Percentiles rank a stretch among this genome's conserved stretches.
Evolutionary conservation across 345 rosid species (phyloP).

Genomic region (Bruguiera sexangula): DNA sequence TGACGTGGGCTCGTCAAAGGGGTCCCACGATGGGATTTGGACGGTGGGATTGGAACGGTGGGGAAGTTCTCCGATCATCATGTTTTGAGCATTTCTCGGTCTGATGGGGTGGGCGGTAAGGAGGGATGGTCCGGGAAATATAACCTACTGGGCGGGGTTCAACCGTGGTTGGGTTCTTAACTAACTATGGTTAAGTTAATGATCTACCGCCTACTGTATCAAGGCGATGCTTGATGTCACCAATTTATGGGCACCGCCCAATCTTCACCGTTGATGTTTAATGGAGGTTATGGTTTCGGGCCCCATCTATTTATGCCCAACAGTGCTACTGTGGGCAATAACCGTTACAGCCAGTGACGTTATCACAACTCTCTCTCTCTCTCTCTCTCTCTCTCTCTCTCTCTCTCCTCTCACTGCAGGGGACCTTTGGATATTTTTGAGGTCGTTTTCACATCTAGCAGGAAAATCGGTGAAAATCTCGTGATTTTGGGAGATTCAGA

Average conservation of each 20-base stretch:
- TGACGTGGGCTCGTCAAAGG: constrained; percentile 26
- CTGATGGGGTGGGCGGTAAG: not conserved
- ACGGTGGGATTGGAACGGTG: constrained; percentile 44
- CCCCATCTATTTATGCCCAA: not conserved
- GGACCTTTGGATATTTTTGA: constrained; percentile 23
- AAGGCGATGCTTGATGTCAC: not conserved
- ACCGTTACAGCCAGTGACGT: constrained; percentile 14
- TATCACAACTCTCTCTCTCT: not conserved
- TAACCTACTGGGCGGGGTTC: constrained; percentile 30
- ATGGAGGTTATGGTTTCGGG: not conserved
- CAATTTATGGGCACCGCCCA: constrained; percentile 12
- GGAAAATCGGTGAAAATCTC: constrained; percentile 26
- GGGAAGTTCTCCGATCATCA: constrained; percentile 53
- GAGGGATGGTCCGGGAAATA: constrained; percentile 10
- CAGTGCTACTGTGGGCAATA: not conserved
- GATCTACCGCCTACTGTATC: constrained; percentile 26
- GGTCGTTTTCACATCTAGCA: constrained; percentile 29
- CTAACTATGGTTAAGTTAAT: constrained; percentile 29
- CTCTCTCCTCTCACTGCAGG: constrained; percentile 1
- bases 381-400: too few relatives aligned
- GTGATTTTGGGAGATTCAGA: constrained; percentile 15
- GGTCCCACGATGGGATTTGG: constrained; percentile 58
- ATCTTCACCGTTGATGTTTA: constrained; percentile 27
- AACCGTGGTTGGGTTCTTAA: constrained; percentile 36
- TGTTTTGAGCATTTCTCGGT: constrained; percentile 22